Base-by-base conservation (phyloP, 225 moss, liverwort and hornwort species). In the Thuidium tamariscinum region DNA sequence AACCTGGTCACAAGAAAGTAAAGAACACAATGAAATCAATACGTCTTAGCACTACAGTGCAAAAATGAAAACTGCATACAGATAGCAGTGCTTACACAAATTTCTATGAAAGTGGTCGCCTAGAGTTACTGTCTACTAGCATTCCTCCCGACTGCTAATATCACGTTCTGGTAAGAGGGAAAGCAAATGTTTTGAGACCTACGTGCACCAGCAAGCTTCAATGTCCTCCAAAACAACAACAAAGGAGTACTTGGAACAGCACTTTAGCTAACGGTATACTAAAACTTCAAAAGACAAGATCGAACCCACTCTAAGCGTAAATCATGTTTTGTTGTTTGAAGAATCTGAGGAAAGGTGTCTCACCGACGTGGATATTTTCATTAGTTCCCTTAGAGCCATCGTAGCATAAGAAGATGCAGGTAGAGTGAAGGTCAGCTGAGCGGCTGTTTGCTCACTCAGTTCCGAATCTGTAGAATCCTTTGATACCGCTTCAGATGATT, bases 281-380 rank as follows among this genome's bases (percentile, higher is more conserved):
- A 20, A 39, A 42, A 32, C 55, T 75, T 81, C 30, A 60, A 70
- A 69, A 66, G 82, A 56, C 41, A 82, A 8, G 86, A 80, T 73
- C 52, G 83, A 86, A 69, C 6, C 42, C 82, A 71, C 89, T 61
- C 72, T 25, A 57, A 69, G 75, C 25, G 80, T 68, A 88, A 55
- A 75, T 76, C 18, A 84, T 71, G 56, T 70, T 63, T 63, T 82
- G 62, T 37, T 83, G 54, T 59, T 65, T 70, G 21, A 79, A 79
- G 69, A 80, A 41, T 54, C 20, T 39, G 41, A 79, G 46, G 80
- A 34, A 51, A 75, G 75, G 68, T 70, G 81, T 51, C 93, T 93
- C 90, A 99, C 99, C 89, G 99, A 96, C 27, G 97, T 99, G 82
- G 99, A 99, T 42, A 94, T 99, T 76, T 99, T 99, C 93, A 99